Conservation (phyloP, 495 filamentous ascomycete species). For the Lophium mytilinum region DNA sequence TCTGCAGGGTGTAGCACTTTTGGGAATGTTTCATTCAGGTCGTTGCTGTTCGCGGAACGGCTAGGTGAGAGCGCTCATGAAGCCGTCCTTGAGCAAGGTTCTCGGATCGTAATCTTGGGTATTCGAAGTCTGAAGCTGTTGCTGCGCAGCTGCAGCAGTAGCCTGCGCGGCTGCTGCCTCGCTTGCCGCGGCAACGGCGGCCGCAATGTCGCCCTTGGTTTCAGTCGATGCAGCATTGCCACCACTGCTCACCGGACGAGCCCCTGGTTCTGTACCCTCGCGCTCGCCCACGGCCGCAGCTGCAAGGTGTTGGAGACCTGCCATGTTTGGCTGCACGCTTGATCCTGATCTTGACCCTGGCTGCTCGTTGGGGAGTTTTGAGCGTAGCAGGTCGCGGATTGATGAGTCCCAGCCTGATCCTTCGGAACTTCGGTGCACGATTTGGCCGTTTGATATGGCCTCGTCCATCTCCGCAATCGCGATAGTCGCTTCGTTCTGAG, state of each 20-base stretch:
- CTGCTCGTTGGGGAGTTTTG: constrained; percentile 12
- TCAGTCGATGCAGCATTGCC: constrained; percentile 4
- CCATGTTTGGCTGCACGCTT: constrained; percentile 19
- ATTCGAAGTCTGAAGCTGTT: constrained; percentile 13
- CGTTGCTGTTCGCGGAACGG: not conserved
- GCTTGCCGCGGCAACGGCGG: constrained; percentile 14
- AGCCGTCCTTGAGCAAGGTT: constrained; percentile 16
- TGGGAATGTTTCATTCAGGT: too few species aligned
- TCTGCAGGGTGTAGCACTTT: too few species aligned
- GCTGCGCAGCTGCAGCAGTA: constrained; percentile 21
- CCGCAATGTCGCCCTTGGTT: constrained; percentile 8
- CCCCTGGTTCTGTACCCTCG: constrained; percentile 12
- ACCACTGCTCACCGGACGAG: constrained; percentile 12
- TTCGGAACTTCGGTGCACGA: constrained; percentile 10
- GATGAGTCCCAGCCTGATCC: constrained; percentile 19
- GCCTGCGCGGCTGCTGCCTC: constrained; percentile 22
- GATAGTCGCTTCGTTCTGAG: constrained; percentile 18
- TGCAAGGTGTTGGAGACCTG: constrained; percentile 23
- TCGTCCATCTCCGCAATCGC: constrained; percentile 24
- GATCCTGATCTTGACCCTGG: constrained; percentile 1
- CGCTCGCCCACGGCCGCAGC: constrained; percentile 25
- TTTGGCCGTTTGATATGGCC: constrained; percentile 13
- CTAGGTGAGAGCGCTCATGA: not conserved
- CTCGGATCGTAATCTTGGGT: constrained; percentile 10
- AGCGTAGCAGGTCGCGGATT: constrained; percentile 14